Base-by-base conservation (phyloP, 768 basidiomycete genomes). In the Kwoniella bestiolae region DNA sequence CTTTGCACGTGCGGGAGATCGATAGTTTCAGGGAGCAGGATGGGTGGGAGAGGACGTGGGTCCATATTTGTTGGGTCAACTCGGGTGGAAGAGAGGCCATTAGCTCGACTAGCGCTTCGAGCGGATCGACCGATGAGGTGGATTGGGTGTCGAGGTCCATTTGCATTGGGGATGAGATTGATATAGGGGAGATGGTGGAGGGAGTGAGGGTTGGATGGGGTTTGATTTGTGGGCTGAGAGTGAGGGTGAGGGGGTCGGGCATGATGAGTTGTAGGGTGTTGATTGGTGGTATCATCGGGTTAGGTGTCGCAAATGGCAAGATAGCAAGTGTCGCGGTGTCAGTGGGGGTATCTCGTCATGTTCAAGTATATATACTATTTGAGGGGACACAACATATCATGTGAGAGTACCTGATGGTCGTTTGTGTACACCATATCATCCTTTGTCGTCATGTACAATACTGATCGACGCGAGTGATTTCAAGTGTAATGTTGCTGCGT, bases 51-150 rank as follows among this genome's bases (percentile, higher is more conserved):
- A 44, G 18, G 34, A 34, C 25, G 18, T 26, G n/a, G 14, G 25
- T 23, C 34, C 34, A 56, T 18, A 56, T 56, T 25, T 56, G 35
- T 3, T 32, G 25, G 35, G 41, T 4, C 3, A 56, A 23, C 56
- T 56, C 56, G 34, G 56, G 14, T 8, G 56, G 56, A 23, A 56
- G 35, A 29, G 35, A 26, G 5, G 11, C 3, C 56, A 56, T 56
- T 8, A 25, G 25, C 56, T 44, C 38, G 14, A 26, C 34, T 18
- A 56, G n/a, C n/a, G 35, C 25, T 23, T 44, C 56, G 38, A 44
- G 26, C 14, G 21, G 23, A 23, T 49, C 47, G 12, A 23, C 21
- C 12, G 14, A 4, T 11, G 38, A 14, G 12, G 38, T 14, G 18
- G 38, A 41, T 18, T 41, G 12, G 38, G 12, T 41, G 38, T 41